A percentile compares a stretch with the other conserved stretches of the same genome.
Conservation (phyloP, 495 filamentous ascomycete genomes). For the Neurospora sp. region DNA sequence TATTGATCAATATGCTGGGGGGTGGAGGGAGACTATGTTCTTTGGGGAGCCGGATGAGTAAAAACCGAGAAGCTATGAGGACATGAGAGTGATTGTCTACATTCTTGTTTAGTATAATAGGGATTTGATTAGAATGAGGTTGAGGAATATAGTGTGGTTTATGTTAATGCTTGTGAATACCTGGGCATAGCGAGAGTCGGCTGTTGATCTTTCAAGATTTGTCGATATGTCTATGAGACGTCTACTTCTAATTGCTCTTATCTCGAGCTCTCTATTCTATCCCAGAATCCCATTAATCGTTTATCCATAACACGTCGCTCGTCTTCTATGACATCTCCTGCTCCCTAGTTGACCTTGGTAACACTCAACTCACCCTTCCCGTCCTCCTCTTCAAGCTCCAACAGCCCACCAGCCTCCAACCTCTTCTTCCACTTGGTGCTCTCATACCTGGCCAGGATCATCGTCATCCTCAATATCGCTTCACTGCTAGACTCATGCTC, state of each 20-base stretch:
- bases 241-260: not conserved
- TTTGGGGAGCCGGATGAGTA: not conserved
- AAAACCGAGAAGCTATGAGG: too few relatives aligned
- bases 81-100: too few relatives aligned
- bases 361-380: conserved; percentile 32
- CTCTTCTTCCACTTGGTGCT: conserved; percentile 83
- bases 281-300: not conserved
- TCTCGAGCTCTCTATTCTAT: not conserved
- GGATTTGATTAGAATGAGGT: too few relatives aligned
- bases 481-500: conserved; percentile 40
- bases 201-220: not conserved
- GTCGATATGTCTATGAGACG: not conserved
- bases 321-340: not conserved
- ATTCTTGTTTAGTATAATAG: too few relatives aligned
- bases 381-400: conserved; percentile 37
- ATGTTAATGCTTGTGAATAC: too few relatives aligned
- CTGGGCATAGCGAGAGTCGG: not conserved
- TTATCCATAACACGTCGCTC: not conserved
- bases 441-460: conserved; percentile 78
- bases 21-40: not conserved
- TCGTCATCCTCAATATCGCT: conserved; percentile 60
- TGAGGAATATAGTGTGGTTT: too few relatives aligned
- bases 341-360: conserved; percentile 26
- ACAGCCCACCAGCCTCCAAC: conserved; percentile 50
- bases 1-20: not conserved